These are phyloP conservation scores for Cladosporium austrohemisphaericum DNA, from an alignment of 2,329 filamentous ascomycete genomes.

Conservation along the genomic window DNA sequence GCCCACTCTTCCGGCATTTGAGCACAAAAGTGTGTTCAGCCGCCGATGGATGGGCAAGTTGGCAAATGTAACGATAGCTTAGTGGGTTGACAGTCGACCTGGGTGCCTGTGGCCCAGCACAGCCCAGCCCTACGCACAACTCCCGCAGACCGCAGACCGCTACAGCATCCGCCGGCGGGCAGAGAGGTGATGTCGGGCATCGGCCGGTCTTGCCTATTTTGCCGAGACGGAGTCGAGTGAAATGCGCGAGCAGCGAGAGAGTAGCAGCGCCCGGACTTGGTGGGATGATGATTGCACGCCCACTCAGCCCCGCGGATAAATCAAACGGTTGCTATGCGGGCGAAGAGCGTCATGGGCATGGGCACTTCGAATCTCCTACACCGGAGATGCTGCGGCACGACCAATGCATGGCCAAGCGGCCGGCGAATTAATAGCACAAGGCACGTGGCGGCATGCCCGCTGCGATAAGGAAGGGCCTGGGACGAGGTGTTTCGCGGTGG, in stretches of 20 bases:
- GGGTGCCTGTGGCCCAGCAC: conserved; percentile 1
- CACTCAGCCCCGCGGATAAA: conserved; percentile 15
- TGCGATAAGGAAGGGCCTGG: not conserved
- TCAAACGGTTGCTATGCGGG: conserved; percentile 15
- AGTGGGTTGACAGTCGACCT: conserved; percentile 1
- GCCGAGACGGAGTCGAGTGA: conserved; percentile 4
- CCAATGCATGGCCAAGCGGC: conserved; percentile 11
- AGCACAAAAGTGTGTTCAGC: conserved; percentile 3
- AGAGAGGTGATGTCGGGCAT: not conserved
- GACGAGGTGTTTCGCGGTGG: not conserved
- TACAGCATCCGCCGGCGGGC: no score
- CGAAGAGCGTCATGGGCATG: conserved; percentile 6
- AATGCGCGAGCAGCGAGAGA: conserved; percentile 8
- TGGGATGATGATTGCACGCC: conserved; percentile 10
- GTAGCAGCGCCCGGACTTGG: conserved; percentile 10
- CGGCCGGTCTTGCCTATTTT: conserved; percentile 6
- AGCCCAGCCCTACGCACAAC: conserved; percentile 1
- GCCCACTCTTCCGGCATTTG: no score
- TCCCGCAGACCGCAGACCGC: conserved; percentile 1
- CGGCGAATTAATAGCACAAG: conserved; percentile 7
- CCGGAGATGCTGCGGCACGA: conserved; percentile 7
- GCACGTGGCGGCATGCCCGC: not conserved
- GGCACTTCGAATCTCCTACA: conserved; percentile 4
- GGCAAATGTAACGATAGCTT: no score
- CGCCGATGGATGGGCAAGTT: no score